Percentiles rank a stretch among this genome's conserved stretches.
Conservation (phyloP, 257 asterid species). For the Ligustrum vulgare region DNA sequence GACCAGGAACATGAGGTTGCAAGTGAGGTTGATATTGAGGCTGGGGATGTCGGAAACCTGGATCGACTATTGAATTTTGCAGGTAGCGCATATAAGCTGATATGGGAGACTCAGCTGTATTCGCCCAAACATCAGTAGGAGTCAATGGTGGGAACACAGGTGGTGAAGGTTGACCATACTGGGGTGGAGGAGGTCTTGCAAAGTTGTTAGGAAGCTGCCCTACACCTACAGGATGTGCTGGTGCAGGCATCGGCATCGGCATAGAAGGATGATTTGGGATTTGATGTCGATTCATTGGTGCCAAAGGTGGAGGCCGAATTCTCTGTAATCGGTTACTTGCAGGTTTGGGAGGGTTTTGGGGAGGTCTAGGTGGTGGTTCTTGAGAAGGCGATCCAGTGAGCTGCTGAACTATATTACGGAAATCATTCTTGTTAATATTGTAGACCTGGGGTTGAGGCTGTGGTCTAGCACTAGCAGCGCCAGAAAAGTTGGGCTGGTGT, state of each 20-base stretch:
- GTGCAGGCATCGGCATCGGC: slow-evolving; percentile 34
- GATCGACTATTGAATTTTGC: slow-evolving; percentile 69
- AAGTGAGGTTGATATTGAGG: slow-evolving; percentile 29
- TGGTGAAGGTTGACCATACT: slow-evolving; percentile 56
- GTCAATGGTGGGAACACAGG: slow-evolving; percentile 42
- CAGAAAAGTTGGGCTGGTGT: slow-evolving; percentile 70
- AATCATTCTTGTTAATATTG: slow-evolving; percentile 83
- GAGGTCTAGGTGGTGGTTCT: slow-evolving; percentile 60
- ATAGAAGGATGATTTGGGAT: slow-evolving; percentile 51
- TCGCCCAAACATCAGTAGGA: slow-evolving; percentile 74
- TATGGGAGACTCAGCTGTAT: slow-evolving; percentile 76
- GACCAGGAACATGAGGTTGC: slow-evolving; percentile 24
- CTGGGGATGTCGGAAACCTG: slow-evolving; percentile 44
- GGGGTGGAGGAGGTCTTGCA: slow-evolving; percentile 55
- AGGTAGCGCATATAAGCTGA: slow-evolving; percentile 88
- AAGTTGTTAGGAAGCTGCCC: slow-evolving; percentile 47
- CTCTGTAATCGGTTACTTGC: slow-evolving; percentile 70
- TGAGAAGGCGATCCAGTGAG: slow-evolving; percentile 81
- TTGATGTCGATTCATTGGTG: slow-evolving; percentile 60
- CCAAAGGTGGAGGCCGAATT: slow-evolving; percentile 85
- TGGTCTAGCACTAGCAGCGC: slow-evolving; percentile 58
- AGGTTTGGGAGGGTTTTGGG: slow-evolving; percentile 64
- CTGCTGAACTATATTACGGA: slow-evolving; percentile 74
- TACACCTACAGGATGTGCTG: slow-evolving; percentile 31
- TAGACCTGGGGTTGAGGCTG: slow-evolving; percentile 89